A percentile compares a stretch with the other conserved stretches of the same genome.
These are phyloP conservation scores for Exidia glandulosa DNA, from an alignment of 768 basidiomycete genomes.

Conservation along the genomic window DNA sequence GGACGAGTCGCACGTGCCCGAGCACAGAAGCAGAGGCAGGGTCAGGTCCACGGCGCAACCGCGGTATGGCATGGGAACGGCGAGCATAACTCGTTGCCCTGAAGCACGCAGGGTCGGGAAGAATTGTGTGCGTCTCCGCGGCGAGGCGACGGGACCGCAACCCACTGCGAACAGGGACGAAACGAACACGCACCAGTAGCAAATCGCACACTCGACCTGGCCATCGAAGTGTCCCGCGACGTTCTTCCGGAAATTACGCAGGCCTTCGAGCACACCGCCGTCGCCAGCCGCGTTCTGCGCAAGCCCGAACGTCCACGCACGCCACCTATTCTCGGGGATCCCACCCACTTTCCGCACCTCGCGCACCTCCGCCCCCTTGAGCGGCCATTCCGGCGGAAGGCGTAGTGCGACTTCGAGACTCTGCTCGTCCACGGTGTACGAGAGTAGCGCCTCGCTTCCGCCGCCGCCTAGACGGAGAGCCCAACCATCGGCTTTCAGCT, in stretches of 20 bases:
- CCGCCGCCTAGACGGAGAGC: conserved; percentile 63
- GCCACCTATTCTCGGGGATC: conserved; percentile 82
- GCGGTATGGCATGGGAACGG: too few species aligned
- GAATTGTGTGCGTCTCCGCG: conserved; percentile 1
- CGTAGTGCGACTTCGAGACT: conserved; percentile 78
- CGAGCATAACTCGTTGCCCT: too few species aligned
- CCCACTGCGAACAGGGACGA: background rate
- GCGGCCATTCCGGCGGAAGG: conserved; percentile 84
- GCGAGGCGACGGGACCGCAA: too few species aligned
- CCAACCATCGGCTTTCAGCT: conserved; percentile 65
- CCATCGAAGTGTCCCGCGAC: conserved; percentile 90
- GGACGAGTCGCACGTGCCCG: too few species aligned
- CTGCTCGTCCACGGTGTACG: conserved; percentile 88
- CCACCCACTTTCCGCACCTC: conserved; percentile 69
- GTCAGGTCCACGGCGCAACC: too few species aligned
- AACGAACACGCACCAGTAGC: conserved; percentile 60
- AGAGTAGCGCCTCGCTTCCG: conserved; percentile 71
- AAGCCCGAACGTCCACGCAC: conserved; percentile 86
- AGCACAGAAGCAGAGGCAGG: too few species aligned
- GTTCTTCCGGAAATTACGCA: conserved; percentile 88
- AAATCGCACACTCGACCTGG: conserved; percentile 92
- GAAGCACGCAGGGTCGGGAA: too few species aligned
- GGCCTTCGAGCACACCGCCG: conserved; percentile 78
- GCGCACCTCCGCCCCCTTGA: conserved; percentile 78
- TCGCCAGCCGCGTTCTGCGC: conserved; percentile 76